Base-by-base conservation (phyloP, 805 yeast genomes). In the Cyberlindnera mycetangii region DNA sequence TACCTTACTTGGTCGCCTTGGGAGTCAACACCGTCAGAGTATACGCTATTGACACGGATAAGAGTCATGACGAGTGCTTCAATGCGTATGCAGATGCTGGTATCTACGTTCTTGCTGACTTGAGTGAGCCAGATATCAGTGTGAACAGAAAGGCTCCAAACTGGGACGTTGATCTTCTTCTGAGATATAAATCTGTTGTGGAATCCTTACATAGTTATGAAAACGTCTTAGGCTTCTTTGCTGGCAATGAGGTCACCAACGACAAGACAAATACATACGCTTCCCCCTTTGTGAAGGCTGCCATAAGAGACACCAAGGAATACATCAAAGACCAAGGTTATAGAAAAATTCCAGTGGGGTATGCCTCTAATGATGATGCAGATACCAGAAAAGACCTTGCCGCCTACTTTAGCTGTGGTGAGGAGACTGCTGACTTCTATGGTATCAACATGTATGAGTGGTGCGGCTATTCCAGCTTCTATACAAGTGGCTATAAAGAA, bases 201-300 rank as follows among this genome's bases (percentile, higher is more conserved):
- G 97, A 93, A 66, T 69, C 76, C 54, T 78, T 93, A 71, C 78
- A 81, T 47, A 72, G 76, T 56, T 92, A 90, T 69, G 68, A 83
- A 38, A 92, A 92, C 67, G 78, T 88, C 16, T 73, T 92, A 51
- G 99, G 98, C 2, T 90, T 88, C 76, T 90, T 92, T 68, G 98
- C 98, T 22, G 99, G 98, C 50, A 93, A 93, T 68, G 99, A 92
- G 75, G 98, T 93, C 42, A 80, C 92, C 48, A 92, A 90, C 67
- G 89, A 87, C 60, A 69, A 67, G 35, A 70, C 89, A 39, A 90
- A 88, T 67, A 86, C 97, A 12, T 83, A 81, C 55, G 87, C 97
- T 25, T 89, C 97, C 22, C 89, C 97, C 2, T 92, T 82, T 66
- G 96, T 93, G 45, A 93, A 92, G 74, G 97, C 98, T 24, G 96